Evolutionary conservation across 345 rosid species (phyloP), one percentile per base, ranked within the genome.

Genomic region (Carallia brachiata): DNA sequence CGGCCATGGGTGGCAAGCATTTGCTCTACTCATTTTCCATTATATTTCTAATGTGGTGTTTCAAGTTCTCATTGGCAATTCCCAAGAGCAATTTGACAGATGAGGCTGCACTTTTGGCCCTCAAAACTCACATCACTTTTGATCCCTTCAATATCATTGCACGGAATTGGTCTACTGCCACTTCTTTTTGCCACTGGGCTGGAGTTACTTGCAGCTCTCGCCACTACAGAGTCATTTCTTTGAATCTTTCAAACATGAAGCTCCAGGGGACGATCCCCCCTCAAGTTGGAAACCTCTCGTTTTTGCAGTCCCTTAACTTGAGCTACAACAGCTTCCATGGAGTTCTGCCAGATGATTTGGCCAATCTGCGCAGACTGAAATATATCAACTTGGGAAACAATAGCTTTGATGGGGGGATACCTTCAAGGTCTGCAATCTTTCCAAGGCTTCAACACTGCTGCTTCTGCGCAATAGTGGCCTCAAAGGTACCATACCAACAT

Each of bases 251-350:
- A 5, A 44, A 61, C 39, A 37, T 75, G 53, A 27, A 32, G 36
- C 71, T 75, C n/a, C 7, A 4, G 9, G 74, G 74, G 47, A 59
- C 15, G 10, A 19, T 75, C 27, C 67, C 78, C 27, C 67, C 74
- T 18, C 70, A 75, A 5, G 34, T 75, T 6, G 74, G 78, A 64
- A 75, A 75, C 30, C 70, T 75, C 12, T 75, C 70, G 1, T 65
- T 69, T 30, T 55, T 70, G 0, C 7, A 17, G 0, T 28, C 6
- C 23, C 61, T 75, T 16, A 27, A 53, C 69, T 40, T 69, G 19
- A 57, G 62, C 1, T 27, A 59, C 63, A 75, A 70, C 61, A 65
- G 36, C 39, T 70, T 75, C 31, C 52, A 52, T n/a, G 74, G 78
- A 9, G 4, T n/a, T 6, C 39, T 76, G 1, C 80, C 73, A 2